Conservation (phyloP, 768 basidiomycete genomes). For the Podaxis sp. region DNA sequence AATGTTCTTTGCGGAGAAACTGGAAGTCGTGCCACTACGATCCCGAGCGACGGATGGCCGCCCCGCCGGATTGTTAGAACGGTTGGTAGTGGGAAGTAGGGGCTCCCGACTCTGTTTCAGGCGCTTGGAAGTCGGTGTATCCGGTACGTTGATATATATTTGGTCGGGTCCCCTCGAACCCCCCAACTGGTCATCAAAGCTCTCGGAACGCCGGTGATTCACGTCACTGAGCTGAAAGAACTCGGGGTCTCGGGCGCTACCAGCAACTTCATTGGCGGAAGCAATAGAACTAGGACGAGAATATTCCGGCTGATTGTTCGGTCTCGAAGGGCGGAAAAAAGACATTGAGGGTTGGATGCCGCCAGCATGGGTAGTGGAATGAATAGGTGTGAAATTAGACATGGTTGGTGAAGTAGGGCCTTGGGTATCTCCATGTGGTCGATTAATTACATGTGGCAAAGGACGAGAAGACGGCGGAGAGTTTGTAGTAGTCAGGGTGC, state of each 20-base stretch:
- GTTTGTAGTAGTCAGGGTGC: slow-evolving; percentile 3
- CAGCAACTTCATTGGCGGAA: slow-evolving; percentile 27
- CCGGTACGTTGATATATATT: slow-evolving; percentile 25
- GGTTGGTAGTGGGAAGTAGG: slow-evolving; percentile 52
- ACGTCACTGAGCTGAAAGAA: slow-evolving; percentile 22
- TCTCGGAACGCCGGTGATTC: slow-evolving; percentile 18
- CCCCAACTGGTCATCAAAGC: slow-evolving; percentile 23
- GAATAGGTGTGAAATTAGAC: slow-evolving; percentile 20
- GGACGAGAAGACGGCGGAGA: slow-evolving; percentile 15
- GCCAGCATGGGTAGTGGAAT: slow-evolving; percentile 54
- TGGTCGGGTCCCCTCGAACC: slow-evolving; percentile 24
- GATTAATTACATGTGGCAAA: slow-evolving; percentile 15
- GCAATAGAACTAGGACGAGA: slow-evolving; percentile 40
- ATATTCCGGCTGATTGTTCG: slow-evolving; percentile 42
- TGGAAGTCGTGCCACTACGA: slow-evolving; percentile 24
- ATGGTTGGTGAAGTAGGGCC: slow-evolving; percentile 22
- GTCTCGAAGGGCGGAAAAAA: slow-evolving; percentile 74
- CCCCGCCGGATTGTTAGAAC: slow-evolving; percentile 28
- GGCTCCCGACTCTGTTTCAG: slow-evolving; percentile 73
- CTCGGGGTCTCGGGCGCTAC: slow-evolving; percentile 23
- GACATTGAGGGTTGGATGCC: slow-evolving; percentile 79
- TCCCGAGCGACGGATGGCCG: slow-evolving; percentile 25
- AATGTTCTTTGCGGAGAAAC: slow-evolving; percentile 26
- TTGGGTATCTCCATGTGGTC: slow-evolving; percentile 18
- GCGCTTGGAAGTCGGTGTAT: slow-evolving; percentile 29